Base-by-base conservation (phyloP, 768 basidiomycete genomes). In the Tricholoma terreum region DNA sequence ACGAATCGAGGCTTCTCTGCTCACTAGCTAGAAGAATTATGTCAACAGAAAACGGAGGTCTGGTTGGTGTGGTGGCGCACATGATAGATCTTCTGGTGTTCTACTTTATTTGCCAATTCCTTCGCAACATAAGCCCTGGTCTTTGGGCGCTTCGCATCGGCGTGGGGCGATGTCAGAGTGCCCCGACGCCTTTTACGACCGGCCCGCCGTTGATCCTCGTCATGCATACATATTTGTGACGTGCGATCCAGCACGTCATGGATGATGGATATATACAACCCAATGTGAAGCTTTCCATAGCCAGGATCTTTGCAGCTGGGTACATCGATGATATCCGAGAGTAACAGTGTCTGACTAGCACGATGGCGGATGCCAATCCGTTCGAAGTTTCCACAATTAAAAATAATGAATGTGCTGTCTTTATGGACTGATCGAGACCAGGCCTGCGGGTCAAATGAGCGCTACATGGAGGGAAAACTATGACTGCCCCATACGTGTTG, bases 331-430 rank as follows among this genome's bases (percentile, higher is more conserved):
- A 63, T 30, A 17, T 57, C 46, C 3, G 56, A 61, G 12, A 61
- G 27, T 50, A 51, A 61, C 3, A 63, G 61, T 17, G 60, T 63
- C 42, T 61, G 60, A 6, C 34, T 45, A 10, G 38, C 12, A 9
- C 61, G 60, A 48, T 61, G 52, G 21, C 61, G 56, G 30, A 63
- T 46, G 30, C 60, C 60, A 31, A 63, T 58, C 9, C 35, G 33
- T 36, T 63, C 56, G 43, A 36, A 61, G 38, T 57, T 54, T 2
- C 61, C 61, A 15, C 58, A 66, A 61, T 55, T 22, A 12, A 63
- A 55, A 34, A 63, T 36, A 7, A 63, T 51, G 22, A 63, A 49
- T 62, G 40, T 34, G n/a, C n/a, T n/a, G n/a, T n/a, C n/a, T n/a
- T n/a, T n/a, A n/a, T n/a, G n/a, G n/a, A n/a, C n/a, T n/a, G n/a